Evolutionary conservation across 371 early-diverging fungal genomes (phyloP).

Genomic region (Conidiobolus incongruus): DNA sequence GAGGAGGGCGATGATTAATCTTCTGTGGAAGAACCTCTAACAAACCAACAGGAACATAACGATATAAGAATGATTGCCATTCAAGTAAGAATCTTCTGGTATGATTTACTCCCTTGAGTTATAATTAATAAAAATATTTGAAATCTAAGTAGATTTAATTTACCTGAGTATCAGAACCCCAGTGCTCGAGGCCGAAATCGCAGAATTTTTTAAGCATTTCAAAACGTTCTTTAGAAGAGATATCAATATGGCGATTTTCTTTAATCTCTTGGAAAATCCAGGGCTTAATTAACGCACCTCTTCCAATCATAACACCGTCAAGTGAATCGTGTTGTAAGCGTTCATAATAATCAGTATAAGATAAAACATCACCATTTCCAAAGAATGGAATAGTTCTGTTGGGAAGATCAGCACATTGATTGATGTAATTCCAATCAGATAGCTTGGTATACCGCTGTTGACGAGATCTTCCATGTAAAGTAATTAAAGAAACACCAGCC

Average conservation of each 20-base stretch:
- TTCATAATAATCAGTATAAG: constrained; percentile 60
- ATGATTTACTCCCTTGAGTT: constrained; percentile 62
- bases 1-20: constrained; percentile 80
- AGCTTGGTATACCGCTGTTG: constrained; percentile 76
- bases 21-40: constrained; percentile 73
- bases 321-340: constrained; percentile 30
- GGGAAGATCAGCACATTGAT: constrained; percentile 19
- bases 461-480: constrained; percentile 80
- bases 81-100: constrained; percentile 80
- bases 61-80: constrained; percentile 69
- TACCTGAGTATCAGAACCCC: constrained; percentile 84
- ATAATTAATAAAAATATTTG: no score
- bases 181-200: constrained; percentile 76
- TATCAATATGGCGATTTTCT: constrained; percentile 69
- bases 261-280: constrained; percentile 94
- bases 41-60: constrained; percentile 80
- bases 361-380: constrained; percentile 83
- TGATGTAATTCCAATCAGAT: constrained; percentile 86
- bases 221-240: constrained; percentile 71
- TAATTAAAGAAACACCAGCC: constrained; percentile 29
- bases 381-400: constrained; percentile 21
- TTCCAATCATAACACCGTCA: constrained; percentile 83
- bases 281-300: constrained; percentile 61
- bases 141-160: no score
- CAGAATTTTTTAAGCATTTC: constrained; percentile 71